Evolutionary conservation across 2,329 filamentous ascomycete species (phyloP), one percentile per base, ranked within the genome.

Genomic region (Colletotrichum costaricense): DNA sequence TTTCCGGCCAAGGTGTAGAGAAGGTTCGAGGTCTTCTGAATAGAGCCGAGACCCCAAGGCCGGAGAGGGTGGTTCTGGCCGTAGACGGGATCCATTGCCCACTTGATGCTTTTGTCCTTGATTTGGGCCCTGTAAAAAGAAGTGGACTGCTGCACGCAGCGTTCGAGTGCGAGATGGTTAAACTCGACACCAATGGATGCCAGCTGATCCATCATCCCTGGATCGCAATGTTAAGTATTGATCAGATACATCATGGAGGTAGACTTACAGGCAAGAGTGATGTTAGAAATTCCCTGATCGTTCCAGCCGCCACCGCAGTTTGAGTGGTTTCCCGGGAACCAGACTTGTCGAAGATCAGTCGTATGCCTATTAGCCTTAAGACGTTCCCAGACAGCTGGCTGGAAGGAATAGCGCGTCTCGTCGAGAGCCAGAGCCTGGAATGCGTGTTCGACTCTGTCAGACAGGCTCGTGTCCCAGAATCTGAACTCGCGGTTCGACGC

Each of bases 321-420:
- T 12, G 87, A 90, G 78, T 95, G 93, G 63, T 88, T 90, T 7
- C 93, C 93, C 0, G 93, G 91, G 77, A 95, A 95, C 91, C 91
- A 92, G 14, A 88, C 86, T 74, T 88, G 87, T 33, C 86, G 82
- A 57, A 88, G 80, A 72, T 88, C 83, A 2, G 85, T 86, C 26
- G 79, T 81, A 16, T 80, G 77, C 46, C 79, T 80, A 35, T 84
- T 82, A 30, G 81, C 78, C 0, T 80, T 80, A 9, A 81, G 79
- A 24, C 85, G 82, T 75, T 89, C 86, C 89, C 88, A 91, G 1
- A 91, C 79, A 2, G 89, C 87, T 14, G 89, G 88, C n/a, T 80
- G 82, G 72, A 91, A 91, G 0, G 88, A 85, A 0, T 85, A 79
- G 9, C 89, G 85, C 24, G 84, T 86, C 79, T 91, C 89, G 70